A percentile compares a stretch with the other conserved stretches of the same genome.
Evolutionary conservation across 2,329 filamentous ascomycete genomes (phyloP).

Genomic region (Fusarium proliferatum): DNA sequence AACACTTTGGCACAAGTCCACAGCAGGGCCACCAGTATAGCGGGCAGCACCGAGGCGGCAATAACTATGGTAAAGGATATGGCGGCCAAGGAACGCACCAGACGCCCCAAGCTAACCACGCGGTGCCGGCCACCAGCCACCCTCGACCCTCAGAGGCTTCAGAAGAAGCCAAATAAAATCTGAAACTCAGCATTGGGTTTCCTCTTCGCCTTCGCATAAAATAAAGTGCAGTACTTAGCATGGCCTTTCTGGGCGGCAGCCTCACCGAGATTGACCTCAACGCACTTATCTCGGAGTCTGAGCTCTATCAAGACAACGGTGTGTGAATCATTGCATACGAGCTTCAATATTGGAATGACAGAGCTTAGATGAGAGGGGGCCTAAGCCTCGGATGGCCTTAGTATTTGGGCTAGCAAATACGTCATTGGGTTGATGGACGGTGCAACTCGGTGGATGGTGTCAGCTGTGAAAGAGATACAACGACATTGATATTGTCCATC

Average conservation of each 20-base stretch:
- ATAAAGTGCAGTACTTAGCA: constrained; percentile 41
- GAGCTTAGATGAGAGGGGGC: constrained; percentile 38
- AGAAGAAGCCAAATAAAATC: constrained; percentile 59
- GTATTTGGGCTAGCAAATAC: constrained; percentile 35
- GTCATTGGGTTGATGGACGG: constrained; percentile 31
- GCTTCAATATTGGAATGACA: constrained; percentile 38
- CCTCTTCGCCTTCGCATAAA: constrained; percentile 21
- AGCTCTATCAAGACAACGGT: constrained; percentile 29
- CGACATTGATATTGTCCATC: constrained; percentile 19
- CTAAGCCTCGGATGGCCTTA: constrained; percentile 21
- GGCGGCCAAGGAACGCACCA: constrained; percentile 58
- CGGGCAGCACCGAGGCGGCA: constrained; percentile 66
- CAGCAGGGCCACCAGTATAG: constrained; percentile 73
- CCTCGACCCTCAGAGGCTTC: constrained; percentile 52
- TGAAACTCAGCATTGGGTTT: constrained; percentile 20
- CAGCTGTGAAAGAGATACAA: constrained; percentile 10
- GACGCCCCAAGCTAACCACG: constrained; percentile 51
- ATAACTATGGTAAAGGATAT: constrained; percentile 65
- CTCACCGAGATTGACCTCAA: constrained; percentile 39
- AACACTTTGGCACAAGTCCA: constrained; percentile 74
- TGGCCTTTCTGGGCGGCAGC: constrained; percentile 35
- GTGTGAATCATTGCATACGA: constrained; percentile 38
- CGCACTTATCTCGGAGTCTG: constrained; percentile 41
- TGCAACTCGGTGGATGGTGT: constrained; percentile 23
- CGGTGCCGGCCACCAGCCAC: constrained; percentile 49